Evolutionary conservation across 495 filamentous ascomycete species (phyloP).

Genomic region (Patellaria atrata): DNA sequence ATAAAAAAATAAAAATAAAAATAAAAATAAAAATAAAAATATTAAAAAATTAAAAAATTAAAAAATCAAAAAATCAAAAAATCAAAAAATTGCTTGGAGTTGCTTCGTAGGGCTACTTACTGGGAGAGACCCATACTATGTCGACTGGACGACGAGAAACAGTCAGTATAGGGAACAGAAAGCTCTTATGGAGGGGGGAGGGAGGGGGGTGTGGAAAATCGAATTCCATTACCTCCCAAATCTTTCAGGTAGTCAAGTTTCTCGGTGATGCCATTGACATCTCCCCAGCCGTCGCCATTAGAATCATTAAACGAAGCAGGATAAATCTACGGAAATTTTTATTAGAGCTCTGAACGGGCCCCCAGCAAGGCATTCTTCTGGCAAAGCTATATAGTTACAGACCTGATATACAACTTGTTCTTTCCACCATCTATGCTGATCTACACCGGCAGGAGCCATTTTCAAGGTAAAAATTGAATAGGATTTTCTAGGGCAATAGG

Average conservation of each 20-base stretch:
- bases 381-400: neutral
- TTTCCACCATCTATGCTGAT: slow-evolving; percentile 29
- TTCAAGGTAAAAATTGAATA: no score
- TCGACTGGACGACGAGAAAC: slow-evolving; percentile 15
- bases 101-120: slow-evolving; percentile 5
- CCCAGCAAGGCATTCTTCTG: no score
- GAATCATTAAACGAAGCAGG: slow-evolving; percentile 28
- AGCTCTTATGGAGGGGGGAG: neutral
- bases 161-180: neutral
- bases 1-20: no score
- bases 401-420: slow-evolving; percentile 29
- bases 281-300: slow-evolving; percentile 28
- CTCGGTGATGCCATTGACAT: slow-evolving; percentile 26
- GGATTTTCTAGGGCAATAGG: no score
- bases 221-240: slow-evolving; percentile 18
- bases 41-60: no score
- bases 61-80: neutral
- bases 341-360: no score
- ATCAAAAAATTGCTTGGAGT: neutral
- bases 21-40: no score
- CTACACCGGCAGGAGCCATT: slow-evolving; percentile 7
- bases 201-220: neutral
- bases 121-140: slow-evolving; percentile 28
- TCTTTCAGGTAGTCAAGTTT: slow-evolving; percentile 29
- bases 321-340: slow-evolving; percentile 19